Evolutionary conservation across 75 land plant species (phyloP), one percentile per base, ranked within the genome.

Genomic region (Ceratopteris richardii): DNA sequence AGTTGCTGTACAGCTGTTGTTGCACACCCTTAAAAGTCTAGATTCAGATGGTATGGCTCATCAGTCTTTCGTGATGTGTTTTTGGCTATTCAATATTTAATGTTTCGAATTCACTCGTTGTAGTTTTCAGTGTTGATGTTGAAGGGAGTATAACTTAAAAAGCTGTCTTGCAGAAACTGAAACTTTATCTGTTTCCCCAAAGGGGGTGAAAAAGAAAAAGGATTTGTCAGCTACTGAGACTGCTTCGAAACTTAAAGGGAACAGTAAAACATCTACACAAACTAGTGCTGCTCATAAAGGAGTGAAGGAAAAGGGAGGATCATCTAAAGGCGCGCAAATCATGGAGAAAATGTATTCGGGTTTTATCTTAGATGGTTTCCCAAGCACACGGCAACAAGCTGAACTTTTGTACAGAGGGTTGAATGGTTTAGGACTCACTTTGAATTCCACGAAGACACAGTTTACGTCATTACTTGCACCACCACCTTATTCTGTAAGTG

Each of bases 281-380:
- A 3, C 37, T 33, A 3, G 7, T 33, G 37, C 37, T 33, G 3
- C 37, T 33, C 37, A 33, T 3, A 33, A 33, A 33, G 37, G 7
- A 33, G 37, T 3, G 37, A 33, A 33, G 9, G 37, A 33, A 33
- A 33, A 9, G 9, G 37, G 37, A 33, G 37, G 7, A 33, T 3
- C 9, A 9, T 33, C 37, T 33, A 33, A 33, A 33, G 37, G 9
- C 37, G 37, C 7, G 9, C 9, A 9, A 4, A 33, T 33, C 9
- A 9, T 33, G 37, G 17, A 46, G 14, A 46, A 46, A 14, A 46
- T 2, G 4, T 5, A 2, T 46, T 2, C 50, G 24, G 75, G 75
- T 14, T 72, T 72, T 55, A 43, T 66, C 28, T 52, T 59, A 9
- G 75, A 72, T 60, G 75, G 75, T 2, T 72, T 72, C 54, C 75